Evolutionary conservation across 768 basidiomycete genomes (phyloP), one percentile per base, ranked within the genome.

Genomic region (Boletus reticuloceps): DNA sequence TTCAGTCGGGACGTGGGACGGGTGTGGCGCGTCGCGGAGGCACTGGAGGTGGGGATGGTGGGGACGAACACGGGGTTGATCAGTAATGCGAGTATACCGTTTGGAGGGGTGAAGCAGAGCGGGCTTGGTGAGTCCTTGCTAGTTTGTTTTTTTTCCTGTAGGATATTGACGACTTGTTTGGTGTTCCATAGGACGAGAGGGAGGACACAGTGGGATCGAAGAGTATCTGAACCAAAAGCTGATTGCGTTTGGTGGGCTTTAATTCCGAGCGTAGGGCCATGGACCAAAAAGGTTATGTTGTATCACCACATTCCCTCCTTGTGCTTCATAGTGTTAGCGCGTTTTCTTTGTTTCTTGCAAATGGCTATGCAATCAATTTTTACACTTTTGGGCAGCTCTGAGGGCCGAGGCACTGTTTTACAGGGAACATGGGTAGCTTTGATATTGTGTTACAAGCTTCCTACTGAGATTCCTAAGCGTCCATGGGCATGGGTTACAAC

Each of bases 21-120:
- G 38, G 87, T 91, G 41, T 98, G 92, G 91, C 82, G 96, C 40
- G 94, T 99, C 17, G 93, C 95, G 16, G 97, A 97, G 76, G 88
- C 80, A 60, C 77, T 98, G 29, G 93, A 99, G 72, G 93, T 95
- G 7, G 96, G 95, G 6, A 98, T 88, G 85, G 91, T 95, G 22
- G 91, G 90, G 32, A 78, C 81, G 46, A 94, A 94, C 71, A 91
- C 91, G 1, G 89, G 89, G 4, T 48, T 86, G 53, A 82, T 96
- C 65, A 89, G 86, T 54, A 84, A 88, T 69, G 88, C 87, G 27
- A 77, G 77, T 14, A 86, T 93, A 75, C 92, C 93, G 19, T 95
- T 96, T 63, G 94, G 94, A 22, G 94, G 94, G 9, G 75, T 95
- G 46, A 94, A 94, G 74, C 91, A 97, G 77, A 92, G 90, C 64